Percentiles rank a stretch among this genome's conserved stretches.
Evolutionary conservation across 2,329 filamentous ascomycete genomes (phyloP).

Genomic region (Stachybotrys chartarum): DNA sequence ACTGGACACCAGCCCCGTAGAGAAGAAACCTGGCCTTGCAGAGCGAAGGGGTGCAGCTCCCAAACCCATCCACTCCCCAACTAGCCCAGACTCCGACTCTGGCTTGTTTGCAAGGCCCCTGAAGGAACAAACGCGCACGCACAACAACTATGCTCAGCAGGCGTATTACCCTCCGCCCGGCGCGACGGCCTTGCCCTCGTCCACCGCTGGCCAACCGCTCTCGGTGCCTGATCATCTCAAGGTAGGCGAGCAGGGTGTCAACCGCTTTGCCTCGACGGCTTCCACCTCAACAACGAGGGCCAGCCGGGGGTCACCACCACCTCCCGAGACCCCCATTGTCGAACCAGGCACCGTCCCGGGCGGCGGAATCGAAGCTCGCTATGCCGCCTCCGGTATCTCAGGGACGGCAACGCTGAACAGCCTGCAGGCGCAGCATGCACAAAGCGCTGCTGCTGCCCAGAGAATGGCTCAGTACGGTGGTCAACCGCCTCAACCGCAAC

Average conservation of each 20-base stretch:
- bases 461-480: slow-evolving; percentile 69
- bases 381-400: slow-evolving; percentile 85
- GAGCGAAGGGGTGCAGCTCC: slow-evolving; percentile 77
- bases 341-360: slow-evolving; percentile 63
- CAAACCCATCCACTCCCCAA: slow-evolving; percentile 76
- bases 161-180: slow-evolving; percentile 55
- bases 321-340: slow-evolving; percentile 82
- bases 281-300: slow-evolving; percentile 91
- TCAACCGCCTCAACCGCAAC: slow-evolving; percentile 23
- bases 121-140: slow-evolving; percentile 34
- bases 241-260: slow-evolving; percentile 43
- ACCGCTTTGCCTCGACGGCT: slow-evolving; percentile 69
- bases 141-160: slow-evolving; percentile 46
- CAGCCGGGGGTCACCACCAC: slow-evolving; percentile 85
- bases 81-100: slow-evolving; percentile 68
- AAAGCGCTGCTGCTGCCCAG: slow-evolving; percentile 77
- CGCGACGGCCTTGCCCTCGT: slow-evolving; percentile 18
- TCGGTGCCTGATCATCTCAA: slow-evolving; percentile 13
- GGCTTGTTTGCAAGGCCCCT: slow-evolving; percentile 69
- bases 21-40: slow-evolving; percentile 61
- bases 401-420: slow-evolving; percentile 76
- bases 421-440: slow-evolving; percentile 49
- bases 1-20: slow-evolving; percentile 45
- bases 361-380: slow-evolving; percentile 83
- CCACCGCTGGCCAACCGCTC: slow-evolving; percentile 4